Conservation (phyloP, 805 yeast species). For the Brettanomyces sp. region DNA sequence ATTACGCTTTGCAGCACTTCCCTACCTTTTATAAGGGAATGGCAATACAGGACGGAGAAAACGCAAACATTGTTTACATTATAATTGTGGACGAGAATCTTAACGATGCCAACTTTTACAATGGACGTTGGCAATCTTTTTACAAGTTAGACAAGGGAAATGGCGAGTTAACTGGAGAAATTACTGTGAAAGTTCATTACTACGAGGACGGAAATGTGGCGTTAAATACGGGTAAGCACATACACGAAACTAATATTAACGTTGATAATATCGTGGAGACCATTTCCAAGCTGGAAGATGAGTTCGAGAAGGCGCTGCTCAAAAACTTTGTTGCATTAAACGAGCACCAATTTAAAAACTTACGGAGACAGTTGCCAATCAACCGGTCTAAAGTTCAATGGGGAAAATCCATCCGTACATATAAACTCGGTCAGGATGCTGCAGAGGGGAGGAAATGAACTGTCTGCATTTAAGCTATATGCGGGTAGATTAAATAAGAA, state of each 20-base stretch:
- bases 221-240: constrained; percentile 38
- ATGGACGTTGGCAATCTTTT: constrained; percentile 78
- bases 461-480: too few relatives aligned
- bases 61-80: constrained; percentile 28
- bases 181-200: constrained; percentile 74
- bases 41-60: constrained; percentile 24
- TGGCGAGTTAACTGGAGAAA: constrained; percentile 38
- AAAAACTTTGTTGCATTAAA: constrained; percentile 62
- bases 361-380: constrained; percentile 87
- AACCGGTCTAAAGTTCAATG: constrained; percentile 88
- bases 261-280: constrained; percentile 27
- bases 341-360: constrained; percentile 69
- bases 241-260: constrained; percentile 19
- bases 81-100: constrained; percentile 63
- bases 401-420: constrained; percentile 90
- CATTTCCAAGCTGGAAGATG: constrained; percentile 49
- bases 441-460: constrained; percentile 17
- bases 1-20: constrained; percentile 57
- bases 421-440: constrained; percentile 77
- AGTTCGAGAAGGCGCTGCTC: constrained; percentile 50
- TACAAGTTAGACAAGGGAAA: constrained; percentile 35
- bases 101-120: constrained; percentile 73
- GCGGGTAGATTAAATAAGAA: neutral
- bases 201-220: constrained; percentile 95
- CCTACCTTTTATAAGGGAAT: constrained; percentile 45